Percentiles rank a stretch among this genome's conserved stretches.
These are phyloP conservation scores for Prunus armeniaca DNA, from an alignment of 306 rosid species.

Conservation along the genomic window DNA sequence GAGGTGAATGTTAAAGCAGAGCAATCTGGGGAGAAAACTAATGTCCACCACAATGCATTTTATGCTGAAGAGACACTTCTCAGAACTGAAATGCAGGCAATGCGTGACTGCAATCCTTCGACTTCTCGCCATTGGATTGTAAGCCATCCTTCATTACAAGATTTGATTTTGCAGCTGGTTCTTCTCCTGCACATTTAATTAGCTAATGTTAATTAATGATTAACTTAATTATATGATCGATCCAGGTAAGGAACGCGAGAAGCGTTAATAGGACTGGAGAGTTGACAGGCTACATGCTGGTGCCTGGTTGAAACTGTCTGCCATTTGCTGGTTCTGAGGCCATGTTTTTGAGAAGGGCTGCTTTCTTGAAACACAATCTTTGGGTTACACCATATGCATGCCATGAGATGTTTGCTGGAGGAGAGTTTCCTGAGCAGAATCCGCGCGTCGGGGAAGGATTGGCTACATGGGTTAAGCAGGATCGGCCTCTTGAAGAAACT, in stretches of 20 bases:
- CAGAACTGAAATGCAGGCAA: slow-evolving; percentile 64
- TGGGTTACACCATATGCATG: slow-evolving; percentile 71
- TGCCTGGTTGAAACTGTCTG: slow-evolving; percentile 76
- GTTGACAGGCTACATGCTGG: slow-evolving; percentile 70
- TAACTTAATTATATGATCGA: neutral
- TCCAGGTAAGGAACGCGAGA: slow-evolving; percentile 32
- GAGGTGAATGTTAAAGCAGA: slow-evolving; percentile 76
- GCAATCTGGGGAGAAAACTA: slow-evolving; percentile 62
- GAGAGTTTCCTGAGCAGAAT: slow-evolving; percentile 80
- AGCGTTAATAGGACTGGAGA: slow-evolving; percentile 41
- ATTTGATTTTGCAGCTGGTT: slow-evolving; percentile 5
- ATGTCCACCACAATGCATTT: slow-evolving; percentile 69
- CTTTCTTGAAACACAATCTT: slow-evolving; percentile 80
- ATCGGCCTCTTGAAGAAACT: slow-evolving; percentile 66
- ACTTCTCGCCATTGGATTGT: slow-evolving; percentile 85
- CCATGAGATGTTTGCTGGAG: slow-evolving; percentile 71
- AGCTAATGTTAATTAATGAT: neutral
- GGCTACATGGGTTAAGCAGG: slow-evolving; percentile 69
- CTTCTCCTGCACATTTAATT: neutral
- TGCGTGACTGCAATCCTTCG: slow-evolving; percentile 71
- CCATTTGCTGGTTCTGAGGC: slow-evolving; percentile 77
- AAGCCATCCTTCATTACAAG: slow-evolving; percentile 29
- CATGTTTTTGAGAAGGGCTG: slow-evolving; percentile 73
- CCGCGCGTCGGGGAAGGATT: slow-evolving; percentile 73
- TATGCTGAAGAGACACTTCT: slow-evolving; percentile 75